These are phyloP conservation scores for Backusella australiensis DNA, from an alignment of 192 early-diverging fungal genomes.

Conservation along the genomic window DNA sequence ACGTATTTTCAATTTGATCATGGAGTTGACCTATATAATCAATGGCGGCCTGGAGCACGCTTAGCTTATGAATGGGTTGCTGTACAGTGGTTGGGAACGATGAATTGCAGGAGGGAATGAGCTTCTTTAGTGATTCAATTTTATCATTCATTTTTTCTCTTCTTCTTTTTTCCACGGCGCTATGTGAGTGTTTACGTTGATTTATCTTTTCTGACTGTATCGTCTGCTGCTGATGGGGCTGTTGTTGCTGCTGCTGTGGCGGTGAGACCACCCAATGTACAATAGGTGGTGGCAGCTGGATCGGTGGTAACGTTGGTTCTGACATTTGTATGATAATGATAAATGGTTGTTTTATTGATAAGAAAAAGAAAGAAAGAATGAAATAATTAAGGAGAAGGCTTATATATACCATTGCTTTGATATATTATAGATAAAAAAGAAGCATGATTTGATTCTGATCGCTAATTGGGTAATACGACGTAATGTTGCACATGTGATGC, in stretches of 20 bases:
- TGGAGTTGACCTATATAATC: slow-evolving; percentile 10
- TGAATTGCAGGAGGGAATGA: slow-evolving; percentile 13
- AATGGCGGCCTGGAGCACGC: slow-evolving; percentile 12
- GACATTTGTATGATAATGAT: not conserved
- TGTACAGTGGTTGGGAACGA: not conserved
- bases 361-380: not conserved
- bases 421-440: not conserved
- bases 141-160: slow-evolving; percentile 19
- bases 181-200: slow-evolving; percentile 1
- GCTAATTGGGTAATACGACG: not conserved
- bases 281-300: slow-evolving; percentile 4
- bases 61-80: slow-evolving; percentile 14
- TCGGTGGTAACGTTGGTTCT: not conserved
- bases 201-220: not conserved
- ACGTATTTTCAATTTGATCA: not conserved
- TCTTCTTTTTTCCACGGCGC: slow-evolving; percentile 15
- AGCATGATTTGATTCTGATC: slow-evolving; percentile 1
- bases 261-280: not conserved
- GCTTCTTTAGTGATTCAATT: slow-evolving; percentile 3
- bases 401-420: not conserved
- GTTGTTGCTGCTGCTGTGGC: not conserved
- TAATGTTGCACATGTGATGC: slow-evolving; percentile 3
- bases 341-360: not conserved
- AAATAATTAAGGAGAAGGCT: not conserved
- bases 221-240: not conserved